Percentiles rank a stretch among this genome's conserved stretches.
phyloP scores from a whole-genome alignment of 371 early-diverging fungal species.

The Circinella umbellata region DNA sequence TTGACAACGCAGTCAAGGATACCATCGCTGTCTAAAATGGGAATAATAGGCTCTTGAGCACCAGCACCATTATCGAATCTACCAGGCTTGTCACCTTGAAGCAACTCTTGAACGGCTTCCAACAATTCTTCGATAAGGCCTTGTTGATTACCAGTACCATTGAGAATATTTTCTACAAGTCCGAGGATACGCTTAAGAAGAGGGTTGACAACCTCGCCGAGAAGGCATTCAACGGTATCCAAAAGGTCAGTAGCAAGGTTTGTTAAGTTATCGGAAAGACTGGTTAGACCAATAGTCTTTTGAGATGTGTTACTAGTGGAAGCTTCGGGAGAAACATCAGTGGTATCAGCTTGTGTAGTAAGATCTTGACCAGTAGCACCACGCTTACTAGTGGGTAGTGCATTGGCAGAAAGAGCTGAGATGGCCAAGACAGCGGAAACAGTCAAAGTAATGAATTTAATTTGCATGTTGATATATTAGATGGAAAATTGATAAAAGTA shows the following conservation, averaged over 20 bases:
- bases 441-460: constrained; percentile 7
- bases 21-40: background rate
- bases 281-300: background rate
- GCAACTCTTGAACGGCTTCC: background rate
- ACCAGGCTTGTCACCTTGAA: background rate
- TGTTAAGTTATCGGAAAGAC: background rate
- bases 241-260: background rate
- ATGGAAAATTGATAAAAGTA: background rate
- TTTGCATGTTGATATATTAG: background rate
- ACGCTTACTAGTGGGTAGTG: background rate
- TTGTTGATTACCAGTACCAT: background rate
- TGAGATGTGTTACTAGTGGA: background rate
- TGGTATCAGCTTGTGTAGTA: background rate
- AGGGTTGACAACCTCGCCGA: background rate
- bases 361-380: background rate
- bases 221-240: background rate
- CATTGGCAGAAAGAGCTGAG: background rate
- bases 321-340: no score
- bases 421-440: background rate
- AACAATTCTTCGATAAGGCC: background rate
- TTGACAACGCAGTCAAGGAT: background rate
- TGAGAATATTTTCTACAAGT: background rate
- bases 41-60: background rate
- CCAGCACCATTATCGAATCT: background rate
- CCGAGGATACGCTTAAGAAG: background rate